phyloP scores from a whole-genome alignment of 139 green algal species.

The Closterium sp. region DNA sequence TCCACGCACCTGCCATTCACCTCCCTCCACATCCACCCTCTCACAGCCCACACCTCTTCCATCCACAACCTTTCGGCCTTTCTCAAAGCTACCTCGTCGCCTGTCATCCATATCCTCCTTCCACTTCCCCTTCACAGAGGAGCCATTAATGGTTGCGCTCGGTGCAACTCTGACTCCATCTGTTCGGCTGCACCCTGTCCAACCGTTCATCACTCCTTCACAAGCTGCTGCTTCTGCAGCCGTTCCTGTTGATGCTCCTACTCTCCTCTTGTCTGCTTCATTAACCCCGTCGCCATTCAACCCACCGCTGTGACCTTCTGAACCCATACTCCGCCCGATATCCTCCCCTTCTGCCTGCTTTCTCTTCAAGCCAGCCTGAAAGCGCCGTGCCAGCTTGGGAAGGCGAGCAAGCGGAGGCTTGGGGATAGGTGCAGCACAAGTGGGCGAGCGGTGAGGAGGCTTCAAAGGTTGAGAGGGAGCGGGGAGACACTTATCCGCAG shows the following conservation, averaged over 20 bases:
- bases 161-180: not conserved
- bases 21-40: not conserved
- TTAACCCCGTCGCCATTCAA: not conserved
- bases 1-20: not conserved
- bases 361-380: not conserved
- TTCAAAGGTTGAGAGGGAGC: not conserved
- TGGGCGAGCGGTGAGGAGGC: not conserved
- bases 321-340: not conserved
- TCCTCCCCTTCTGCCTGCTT: not conserved
- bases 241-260: not conserved
- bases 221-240: not conserved
- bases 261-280: not conserved
- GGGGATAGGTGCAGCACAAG: no score
- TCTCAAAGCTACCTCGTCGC: not conserved
- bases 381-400: not conserved
- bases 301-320: no score
- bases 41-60: not conserved
- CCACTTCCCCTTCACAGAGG: not conserved
- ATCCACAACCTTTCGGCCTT: not conserved
- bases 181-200: not conserved
- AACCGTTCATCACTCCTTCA: not conserved
- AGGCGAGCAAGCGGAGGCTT: not conserved
- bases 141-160: not conserved
- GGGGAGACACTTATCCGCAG: not conserved
- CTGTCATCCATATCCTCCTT: not conserved